These are phyloP conservation scores for Pisolithus tinctorius DNA, from an alignment of 768 basidiomycete genomes.

Conservation along the genomic window DNA sequence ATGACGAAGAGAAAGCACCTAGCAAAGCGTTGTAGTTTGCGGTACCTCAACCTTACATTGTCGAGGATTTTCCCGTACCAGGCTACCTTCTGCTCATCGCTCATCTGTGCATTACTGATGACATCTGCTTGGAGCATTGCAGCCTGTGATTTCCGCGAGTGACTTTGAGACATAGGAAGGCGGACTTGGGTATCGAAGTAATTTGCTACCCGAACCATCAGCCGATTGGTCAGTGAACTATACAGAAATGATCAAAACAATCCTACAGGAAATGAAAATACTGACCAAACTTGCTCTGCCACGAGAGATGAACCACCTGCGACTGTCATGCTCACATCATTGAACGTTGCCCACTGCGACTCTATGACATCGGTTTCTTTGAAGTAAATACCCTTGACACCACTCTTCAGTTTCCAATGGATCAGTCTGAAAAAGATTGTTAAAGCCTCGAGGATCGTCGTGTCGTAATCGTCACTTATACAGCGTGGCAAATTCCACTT, in stretches of 20 bases:
- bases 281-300: conserved; percentile 92
- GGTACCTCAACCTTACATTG: conserved; percentile 82
- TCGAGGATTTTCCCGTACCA: conserved; percentile 96
- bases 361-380: conserved; percentile 98
- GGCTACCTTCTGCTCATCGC: conserved; percentile 69
- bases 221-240: conserved; percentile 86
- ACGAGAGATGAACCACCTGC: conserved; percentile 84
- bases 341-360: conserved; percentile 92
- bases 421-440: conserved; percentile 89
- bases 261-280: conserved; percentile 2
- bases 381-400: conserved; percentile 87
- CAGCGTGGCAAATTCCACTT: conserved; percentile 88
- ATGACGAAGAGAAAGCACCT: conserved; percentile 39
- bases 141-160: conserved; percentile 20
- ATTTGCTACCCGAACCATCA: conserved; percentile 88
- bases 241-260: background rate
- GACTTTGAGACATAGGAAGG: conserved; percentile 45
- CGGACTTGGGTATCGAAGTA: conserved; percentile 94
- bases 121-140: conserved; percentile 32
- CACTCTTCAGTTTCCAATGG: conserved; percentile 93
- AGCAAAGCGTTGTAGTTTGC: conserved; percentile 91
- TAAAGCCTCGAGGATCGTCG: conserved; percentile 80
- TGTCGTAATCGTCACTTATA: conserved; percentile 86
- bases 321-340: conserved; percentile 84
- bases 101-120: conserved; percentile 46